Evolutionary conservation across 225 moss, liverwort and hornwort genomes (phyloP), one percentile per base, ranked within the genome.

Genomic region (Asterella californica): DNA sequence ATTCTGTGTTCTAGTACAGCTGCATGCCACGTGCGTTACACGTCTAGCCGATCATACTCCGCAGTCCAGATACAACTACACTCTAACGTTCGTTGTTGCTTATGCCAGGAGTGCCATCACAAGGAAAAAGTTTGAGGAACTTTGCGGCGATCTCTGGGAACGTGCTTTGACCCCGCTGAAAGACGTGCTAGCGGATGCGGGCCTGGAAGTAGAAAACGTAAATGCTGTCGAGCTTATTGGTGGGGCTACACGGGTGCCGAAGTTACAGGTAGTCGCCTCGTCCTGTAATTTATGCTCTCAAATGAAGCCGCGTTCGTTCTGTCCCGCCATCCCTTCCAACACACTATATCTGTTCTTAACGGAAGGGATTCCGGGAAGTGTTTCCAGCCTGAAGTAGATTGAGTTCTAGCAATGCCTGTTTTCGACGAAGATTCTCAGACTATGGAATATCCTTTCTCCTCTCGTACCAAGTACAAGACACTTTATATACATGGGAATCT

Each of bases 221-320:
- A 84, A 95, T 82, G 92, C 99, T 64, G 82, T 95, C 53, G 99
- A 99, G 84, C 92, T 99, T 49, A 92, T 99, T 78, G 99, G 99
- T 81, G 99, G 99, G 79, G 92, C 95, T 74, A 95, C 99, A 77
- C 92, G 99, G 74, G 95, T 99, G 59, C 99, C 99, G 38, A 99
- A 90, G 84, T 74, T 99, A 49, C 95, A 99, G 90, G 97, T 94
- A 65, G n/a, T 15, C 9, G 59, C 37, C 18, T 71, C 9, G n/a
- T n/a, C 34, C n/a, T 25, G 47, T 10, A 25, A 8, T 4, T 36
- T 17, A 34, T 67, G 17, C 25, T 4, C 5, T 25, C 18, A 14
- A 18, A 42, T 10, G 25, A 27, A 12, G 71, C 46, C 25, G 70
- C 11, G 1, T 17, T 69, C 8, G 24, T 70, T 46, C 21, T 47